Conservation (phyloP, 768 basidiomycete genomes). For the Chiua virens region DNA sequence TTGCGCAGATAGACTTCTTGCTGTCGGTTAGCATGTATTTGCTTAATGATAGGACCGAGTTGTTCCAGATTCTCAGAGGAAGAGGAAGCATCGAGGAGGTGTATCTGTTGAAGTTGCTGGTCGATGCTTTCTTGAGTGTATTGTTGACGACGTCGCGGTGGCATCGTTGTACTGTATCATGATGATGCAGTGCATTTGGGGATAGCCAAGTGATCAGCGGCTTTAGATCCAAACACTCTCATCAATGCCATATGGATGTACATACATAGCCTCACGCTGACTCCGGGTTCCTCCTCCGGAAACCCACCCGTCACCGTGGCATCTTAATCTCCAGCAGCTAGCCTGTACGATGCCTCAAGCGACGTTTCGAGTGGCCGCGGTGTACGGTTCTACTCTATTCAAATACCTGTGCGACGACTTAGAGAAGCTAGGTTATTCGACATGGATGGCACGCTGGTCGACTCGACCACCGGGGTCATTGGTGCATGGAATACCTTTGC, state of each 20-base stretch:
- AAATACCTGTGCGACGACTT: background rate
- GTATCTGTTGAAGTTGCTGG: conserved; percentile 89
- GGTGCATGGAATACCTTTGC: conserved; percentile 84
- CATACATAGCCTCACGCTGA: background rate
- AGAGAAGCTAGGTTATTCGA: conserved; percentile 58
- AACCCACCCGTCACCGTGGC: background rate
- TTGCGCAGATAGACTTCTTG: conserved; percentile 89
- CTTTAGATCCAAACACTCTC: conserved; percentile 38
- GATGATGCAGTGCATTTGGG: conserved; percentile 12
- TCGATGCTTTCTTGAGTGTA: conserved; percentile 86
- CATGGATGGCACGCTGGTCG: conserved; percentile 82
- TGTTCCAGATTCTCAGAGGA: conserved; percentile 95
- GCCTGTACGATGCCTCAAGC: conserved; percentile 31
- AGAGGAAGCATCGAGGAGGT: conserved; percentile 83
- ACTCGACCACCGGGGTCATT: conserved; percentile 79
- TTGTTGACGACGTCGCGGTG: conserved; percentile 67
- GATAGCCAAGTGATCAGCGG: conserved; percentile 5
- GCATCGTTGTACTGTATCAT: conserved; percentile 44
- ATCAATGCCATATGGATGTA: too few species aligned
- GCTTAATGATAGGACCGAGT: conserved; percentile 91
- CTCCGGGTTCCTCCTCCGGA: background rate
- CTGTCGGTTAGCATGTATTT: conserved; percentile 83
- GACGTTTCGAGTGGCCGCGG: conserved; percentile 40
- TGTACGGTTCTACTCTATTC: conserved; percentile 28
- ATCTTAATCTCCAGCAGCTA: background rate